Evolutionary conservation across 768 basidiomycete species (phyloP), one percentile per base, ranked within the genome.

Genomic region (Lanmaoa rubissima): DNA sequence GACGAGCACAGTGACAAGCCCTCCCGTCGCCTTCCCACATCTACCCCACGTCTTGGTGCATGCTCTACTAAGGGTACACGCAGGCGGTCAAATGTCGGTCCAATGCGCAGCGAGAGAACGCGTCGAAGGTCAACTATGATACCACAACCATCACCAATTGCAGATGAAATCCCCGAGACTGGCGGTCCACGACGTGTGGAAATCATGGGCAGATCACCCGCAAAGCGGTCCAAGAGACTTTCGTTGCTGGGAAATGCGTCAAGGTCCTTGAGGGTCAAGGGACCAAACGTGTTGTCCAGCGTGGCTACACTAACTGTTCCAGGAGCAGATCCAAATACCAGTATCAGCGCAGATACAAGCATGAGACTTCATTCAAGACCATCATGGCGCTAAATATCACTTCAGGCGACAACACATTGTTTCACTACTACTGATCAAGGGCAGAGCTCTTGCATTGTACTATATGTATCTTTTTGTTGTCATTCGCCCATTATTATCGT

Each of bases 121-220:
- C 77, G 90, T 57, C 77, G 92, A 56, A 80, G 91, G 55, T 92
- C 91, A 39, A 94, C 92, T 65, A 72, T 91, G 77, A 89, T 93
- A 58, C 87, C 87, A n/a, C 82, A 84, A 59, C 78, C 83, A 48
- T 80, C 83, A 16, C 76, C 79, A n/a, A 73, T 68, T 42, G 68
- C 66, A 26, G 74, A 70, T 35, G 80, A 81, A 26, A 65, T 66
- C 8, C 36, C 53, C 16, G 64, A 76, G 57, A 68, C 62, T 36
- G 51, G 50, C 17, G 75, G 74, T 28, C 61, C 75, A 63, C 66
- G 82, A 58, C 73, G 86, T 26, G 72, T 80, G 11, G 65, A 81
- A 49, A 41, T 78, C 38, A 68, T 72, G 41, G 64, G 67, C 6
- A 67, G 70, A 57, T 86, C 85, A 59, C 87, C 86, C 39, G 78